Evolutionary conservation across 2,329 filamentous ascomycete species (phyloP).

Genomic region (Elsinoe ampelina): DNA sequence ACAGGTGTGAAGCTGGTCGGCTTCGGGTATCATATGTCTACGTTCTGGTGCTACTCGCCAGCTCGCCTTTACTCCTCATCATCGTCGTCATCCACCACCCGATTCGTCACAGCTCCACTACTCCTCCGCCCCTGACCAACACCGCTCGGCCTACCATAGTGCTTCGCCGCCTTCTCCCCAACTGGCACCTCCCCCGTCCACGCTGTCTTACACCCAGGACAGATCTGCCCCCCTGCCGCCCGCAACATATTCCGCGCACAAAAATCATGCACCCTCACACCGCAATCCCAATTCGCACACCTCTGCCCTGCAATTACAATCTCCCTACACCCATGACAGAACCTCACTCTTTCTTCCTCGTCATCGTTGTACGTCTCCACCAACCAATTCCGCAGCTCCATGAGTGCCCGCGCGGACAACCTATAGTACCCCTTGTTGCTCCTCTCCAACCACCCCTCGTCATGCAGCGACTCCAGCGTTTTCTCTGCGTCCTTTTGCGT

Average conservation of each 20-base stretch:
- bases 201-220: slow-evolving; percentile 47
- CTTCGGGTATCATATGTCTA: slow-evolving; percentile 11
- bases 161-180: slow-evolving; percentile 40
- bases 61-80: not conserved
- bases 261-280: slow-evolving; percentile 63
- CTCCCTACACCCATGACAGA: slow-evolving; percentile 80
- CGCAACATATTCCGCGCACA: slow-evolving; percentile 69
- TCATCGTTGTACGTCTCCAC: slow-evolving; percentile 79
- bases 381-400: slow-evolving; percentile 79
- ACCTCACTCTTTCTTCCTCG: slow-evolving; percentile 53
- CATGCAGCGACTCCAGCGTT: slow-evolving; percentile 59
- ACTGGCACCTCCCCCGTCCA: slow-evolving; percentile 46
- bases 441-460: slow-evolving; percentile 77
- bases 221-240: slow-evolving; percentile 49
- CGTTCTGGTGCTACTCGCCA: not conserved
- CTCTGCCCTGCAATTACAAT: slow-evolving; percentile 78
- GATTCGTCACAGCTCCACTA: slow-evolving; percentile 18
- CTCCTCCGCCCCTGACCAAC: slow-evolving; percentile 16
- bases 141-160: slow-evolving; percentile 15
- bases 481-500: slow-evolving; percentile 70
- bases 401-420: slow-evolving; percentile 64
- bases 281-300: slow-evolving; percentile 60
- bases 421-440: slow-evolving; percentile 64
- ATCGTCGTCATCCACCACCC: slow-evolving; percentile 16
- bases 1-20: not conserved